Conservation (phyloP, 1,284 basidiomycete species). For the Cryptococcus maquisensis region DNA sequence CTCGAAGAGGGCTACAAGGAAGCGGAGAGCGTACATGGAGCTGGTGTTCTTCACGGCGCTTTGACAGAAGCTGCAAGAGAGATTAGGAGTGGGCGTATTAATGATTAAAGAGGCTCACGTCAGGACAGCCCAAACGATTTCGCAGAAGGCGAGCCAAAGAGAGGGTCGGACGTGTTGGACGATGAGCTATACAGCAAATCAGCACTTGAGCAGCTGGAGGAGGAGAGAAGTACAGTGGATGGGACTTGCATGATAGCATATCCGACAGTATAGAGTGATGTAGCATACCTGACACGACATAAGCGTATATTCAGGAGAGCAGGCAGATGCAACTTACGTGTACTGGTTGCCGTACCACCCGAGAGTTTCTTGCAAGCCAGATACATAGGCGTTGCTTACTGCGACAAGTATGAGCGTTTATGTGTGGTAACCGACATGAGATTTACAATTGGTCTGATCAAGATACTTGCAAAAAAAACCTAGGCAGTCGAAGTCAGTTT, state of each 20-base stretch:
- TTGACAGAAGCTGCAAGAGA: constrained; percentile 3
- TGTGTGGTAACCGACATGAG: too few relatives aligned
- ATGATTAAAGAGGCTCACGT: neutral
- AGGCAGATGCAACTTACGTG: neutral
- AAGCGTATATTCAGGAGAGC: too few relatives aligned
- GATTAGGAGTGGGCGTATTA: neutral
- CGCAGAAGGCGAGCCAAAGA: constrained; percentile 6
- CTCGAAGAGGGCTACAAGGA: constrained; percentile 5
- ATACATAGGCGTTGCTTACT: constrained; percentile 8
- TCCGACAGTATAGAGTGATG: constrained; percentile 7
- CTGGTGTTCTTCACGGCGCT: constrained; percentile 3
- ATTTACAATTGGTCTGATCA: constrained; percentile 3
- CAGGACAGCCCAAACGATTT: constrained; percentile 4
- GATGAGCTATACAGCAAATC: constrained; percentile 1
- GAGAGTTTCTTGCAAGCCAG: constrained; percentile 4
- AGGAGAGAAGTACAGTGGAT: constrained; percentile 4
- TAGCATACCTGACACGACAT: neutral
- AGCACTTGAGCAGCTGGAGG: neutral
- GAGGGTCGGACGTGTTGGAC: constrained; percentile 8
- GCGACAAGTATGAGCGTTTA: too few relatives aligned
- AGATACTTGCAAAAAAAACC: constrained; percentile 11
- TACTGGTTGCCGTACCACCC: constrained; percentile 9
- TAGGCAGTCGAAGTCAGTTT: neutral
- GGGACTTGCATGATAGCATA: constrained; percentile 11
- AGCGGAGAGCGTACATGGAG: constrained; percentile 8